phyloP scores from a whole-genome alignment of 202 grass and related monocot species.

The Elaeis oleifera region DNA sequence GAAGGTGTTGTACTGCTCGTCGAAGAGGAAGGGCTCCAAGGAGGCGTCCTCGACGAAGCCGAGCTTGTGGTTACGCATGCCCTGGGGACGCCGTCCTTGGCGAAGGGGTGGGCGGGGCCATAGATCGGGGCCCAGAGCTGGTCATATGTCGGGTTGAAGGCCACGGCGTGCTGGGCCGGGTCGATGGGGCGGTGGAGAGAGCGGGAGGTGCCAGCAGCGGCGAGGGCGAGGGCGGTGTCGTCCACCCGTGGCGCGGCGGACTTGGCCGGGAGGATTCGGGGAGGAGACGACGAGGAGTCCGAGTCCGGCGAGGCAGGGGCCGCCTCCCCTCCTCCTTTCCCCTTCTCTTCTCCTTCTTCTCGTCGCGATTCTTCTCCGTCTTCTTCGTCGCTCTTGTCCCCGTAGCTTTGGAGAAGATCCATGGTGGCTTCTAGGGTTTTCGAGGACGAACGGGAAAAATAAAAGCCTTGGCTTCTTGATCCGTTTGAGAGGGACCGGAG shows the following conservation, averaged over 20 bases:
- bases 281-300: conserved; percentile 37
- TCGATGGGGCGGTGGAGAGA: conserved; percentile 63
- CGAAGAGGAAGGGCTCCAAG: conserved; percentile 90
- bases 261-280: conserved; percentile 44
- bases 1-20: conserved; percentile 97
- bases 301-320: conserved; percentile 32
- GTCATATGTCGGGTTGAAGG: conserved; percentile 92
- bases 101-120: conserved; percentile 68
- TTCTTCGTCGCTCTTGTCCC: too few species aligned
- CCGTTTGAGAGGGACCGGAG: too few species aligned
- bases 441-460: too few species aligned
- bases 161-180: conserved; percentile 59
- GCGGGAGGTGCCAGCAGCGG: conserved; percentile 32
- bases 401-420: too few species aligned
- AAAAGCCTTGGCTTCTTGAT: too few species aligned
- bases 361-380: too few species aligned
- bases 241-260: conserved; percentile 72
- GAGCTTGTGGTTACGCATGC: conserved; percentile 95
- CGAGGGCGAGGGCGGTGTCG: conserved; percentile 78
- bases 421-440: too few species aligned
- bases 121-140: conserved; percentile 88
- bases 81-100: conserved; percentile 54
- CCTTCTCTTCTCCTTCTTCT: too few species aligned
- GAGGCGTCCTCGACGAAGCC: conserved; percentile 85
- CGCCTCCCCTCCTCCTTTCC: conserved; percentile 11